Conservation (phyloP, 495 filamentous ascomycete genomes). For the Opeltia flavorubescens region DNA sequence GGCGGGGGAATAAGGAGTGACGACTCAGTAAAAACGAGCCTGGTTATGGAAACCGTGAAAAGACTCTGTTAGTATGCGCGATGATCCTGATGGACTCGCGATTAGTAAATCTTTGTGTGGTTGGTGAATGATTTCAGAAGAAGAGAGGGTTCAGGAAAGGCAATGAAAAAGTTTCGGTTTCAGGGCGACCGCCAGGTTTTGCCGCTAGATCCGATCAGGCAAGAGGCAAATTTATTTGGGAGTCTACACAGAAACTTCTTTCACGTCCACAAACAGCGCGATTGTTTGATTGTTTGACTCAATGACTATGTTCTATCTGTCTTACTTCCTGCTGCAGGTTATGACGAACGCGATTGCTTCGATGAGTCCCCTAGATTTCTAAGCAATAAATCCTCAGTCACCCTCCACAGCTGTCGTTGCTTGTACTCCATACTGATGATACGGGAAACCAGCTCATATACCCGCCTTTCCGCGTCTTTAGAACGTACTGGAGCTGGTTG, state of each 20-base stretch:
- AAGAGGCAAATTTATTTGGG: not conserved
- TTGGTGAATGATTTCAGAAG: not conserved
- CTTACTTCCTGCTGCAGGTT: no score
- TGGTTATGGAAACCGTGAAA: not conserved
- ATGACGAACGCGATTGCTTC: no score
- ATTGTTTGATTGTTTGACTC: not conserved
- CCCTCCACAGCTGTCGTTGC: no score
- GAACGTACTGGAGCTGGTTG: no score
- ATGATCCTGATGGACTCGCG: not conserved
- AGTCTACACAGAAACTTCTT: not conserved
- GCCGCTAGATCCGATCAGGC: not conserved
- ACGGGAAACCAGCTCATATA: no score
- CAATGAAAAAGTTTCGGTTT: not conserved
- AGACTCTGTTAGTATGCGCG: constrained; percentile 6
- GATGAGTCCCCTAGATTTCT: no score
- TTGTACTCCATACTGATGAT: no score
- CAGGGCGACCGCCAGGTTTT: not conserved
- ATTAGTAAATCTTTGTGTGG: not conserved
- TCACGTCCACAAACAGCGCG: no score
- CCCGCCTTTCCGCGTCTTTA: no score
- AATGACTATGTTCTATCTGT: not conserved
- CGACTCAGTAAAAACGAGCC: constrained; percentile 9
- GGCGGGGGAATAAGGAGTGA: constrained; percentile 8
- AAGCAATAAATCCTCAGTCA: no score
- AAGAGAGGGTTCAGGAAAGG: not conserved